These are phyloP conservation scores for Alternaria sp. DNA, from an alignment of 2,329 filamentous ascomycete species.

Conservation along the genomic window DNA sequence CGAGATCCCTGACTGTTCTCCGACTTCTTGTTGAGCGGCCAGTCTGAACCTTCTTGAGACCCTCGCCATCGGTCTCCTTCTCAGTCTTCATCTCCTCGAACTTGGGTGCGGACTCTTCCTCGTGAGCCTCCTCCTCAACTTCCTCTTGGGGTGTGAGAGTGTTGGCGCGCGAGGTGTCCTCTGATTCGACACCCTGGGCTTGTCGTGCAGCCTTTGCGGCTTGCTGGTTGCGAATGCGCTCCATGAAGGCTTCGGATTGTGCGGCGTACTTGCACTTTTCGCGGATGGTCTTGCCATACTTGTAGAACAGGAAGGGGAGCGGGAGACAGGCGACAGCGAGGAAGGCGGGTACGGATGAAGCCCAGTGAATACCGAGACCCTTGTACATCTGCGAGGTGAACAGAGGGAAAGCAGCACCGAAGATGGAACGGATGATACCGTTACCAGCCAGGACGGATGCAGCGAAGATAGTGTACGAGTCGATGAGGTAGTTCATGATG, in stretches of 20 bases:
- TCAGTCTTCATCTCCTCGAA: slow-evolving; percentile 51
- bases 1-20: slow-evolving; percentile 30
- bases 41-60: slow-evolving; percentile 38
- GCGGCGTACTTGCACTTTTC: slow-evolving; percentile 72
- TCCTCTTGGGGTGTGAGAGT: slow-evolving; percentile 29
- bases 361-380: slow-evolving; percentile 71
- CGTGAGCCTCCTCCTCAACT: slow-evolving; percentile 38
- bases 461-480: slow-evolving; percentile 72
- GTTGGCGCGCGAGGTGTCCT: slow-evolving; percentile 34
- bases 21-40: slow-evolving; percentile 35
- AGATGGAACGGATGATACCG: slow-evolving; percentile 78
- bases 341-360: slow-evolving; percentile 74
- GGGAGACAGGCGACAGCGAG: slow-evolving; percentile 74
- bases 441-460: slow-evolving; percentile 78
- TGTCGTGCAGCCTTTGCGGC: slow-evolving; percentile 21
- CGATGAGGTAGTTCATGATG: slow-evolving; percentile 52
- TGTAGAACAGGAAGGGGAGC: slow-evolving; percentile 78
- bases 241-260: slow-evolving; percentile 68
- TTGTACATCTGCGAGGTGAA: slow-evolving; percentile 71
- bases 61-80: slow-evolving; percentile 35
- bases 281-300: slow-evolving; percentile 69
- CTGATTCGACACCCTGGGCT: slow-evolving; percentile 13
- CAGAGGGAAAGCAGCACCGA: slow-evolving; percentile 79
- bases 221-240: slow-evolving; percentile 49
- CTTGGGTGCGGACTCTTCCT: slow-evolving; percentile 32